Evolutionary conservation across 2,329 filamentous ascomycete genomes (phyloP).

Genomic region (Ceratocystis smalleyi): DNA sequence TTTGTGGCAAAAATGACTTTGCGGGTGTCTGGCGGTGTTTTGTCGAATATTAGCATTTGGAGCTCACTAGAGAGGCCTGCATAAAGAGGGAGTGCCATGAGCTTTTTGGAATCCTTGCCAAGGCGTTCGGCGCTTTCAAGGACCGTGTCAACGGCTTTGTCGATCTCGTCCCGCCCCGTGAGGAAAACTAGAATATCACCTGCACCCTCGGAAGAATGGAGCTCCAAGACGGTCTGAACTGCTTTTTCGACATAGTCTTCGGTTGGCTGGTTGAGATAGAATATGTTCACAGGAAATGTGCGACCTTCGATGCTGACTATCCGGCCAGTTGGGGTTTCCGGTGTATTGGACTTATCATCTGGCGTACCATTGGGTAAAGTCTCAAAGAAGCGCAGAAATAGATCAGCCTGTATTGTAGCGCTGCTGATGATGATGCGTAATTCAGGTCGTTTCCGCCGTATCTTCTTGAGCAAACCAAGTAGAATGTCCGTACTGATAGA

Average conservation of each 20-base stretch:
- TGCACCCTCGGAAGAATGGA: constrained; percentile 62
- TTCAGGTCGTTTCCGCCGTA: constrained; percentile 62
- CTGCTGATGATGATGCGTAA: constrained; percentile 82
- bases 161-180: constrained; percentile 87
- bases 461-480: constrained; percentile 81
- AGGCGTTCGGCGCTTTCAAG: constrained; percentile 18
- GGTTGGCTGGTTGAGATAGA: constrained; percentile 62
- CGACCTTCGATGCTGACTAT: constrained; percentile 56
- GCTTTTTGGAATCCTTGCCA: constrained; percentile 33
- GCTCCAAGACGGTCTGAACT: constrained; percentile 70
- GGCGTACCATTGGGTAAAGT: constrained; percentile 18
- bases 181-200: constrained; percentile 87
- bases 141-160: constrained; percentile 26
- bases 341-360: background rate
- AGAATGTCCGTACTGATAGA: constrained; percentile 86
- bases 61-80: constrained; percentile 79
- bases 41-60: constrained; percentile 90
- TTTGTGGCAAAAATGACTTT: constrained; percentile 93
- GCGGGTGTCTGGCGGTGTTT: constrained; percentile 61
- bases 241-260: constrained; percentile 79
- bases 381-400: constrained; percentile 65
- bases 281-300: constrained; percentile 73
- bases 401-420: constrained; percentile 79
- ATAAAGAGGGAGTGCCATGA: constrained; percentile 58
- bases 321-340: constrained; percentile 1